A percentile compares a stretch with the other conserved stretches of the same genome.
Conservation (phyloP, 352 stramenopile species). For the Pythium grandisporangium region DNA sequence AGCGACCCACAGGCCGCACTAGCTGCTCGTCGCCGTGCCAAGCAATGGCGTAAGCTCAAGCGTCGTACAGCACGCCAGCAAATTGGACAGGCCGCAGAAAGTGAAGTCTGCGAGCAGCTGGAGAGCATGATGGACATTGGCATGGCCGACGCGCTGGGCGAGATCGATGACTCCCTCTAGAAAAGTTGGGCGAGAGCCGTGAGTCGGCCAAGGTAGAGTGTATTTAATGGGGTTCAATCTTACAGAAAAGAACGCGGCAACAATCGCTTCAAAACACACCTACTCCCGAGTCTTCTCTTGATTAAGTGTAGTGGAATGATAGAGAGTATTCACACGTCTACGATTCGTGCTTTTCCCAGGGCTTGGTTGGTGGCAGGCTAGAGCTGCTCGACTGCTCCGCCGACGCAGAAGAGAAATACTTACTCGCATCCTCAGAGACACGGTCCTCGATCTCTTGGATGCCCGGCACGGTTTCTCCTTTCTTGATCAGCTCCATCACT, state of each 20-base stretch:
- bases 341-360: too few species aligned
- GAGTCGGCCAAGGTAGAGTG: too few species aligned
- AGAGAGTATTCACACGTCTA: too few species aligned
- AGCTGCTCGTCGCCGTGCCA: constrained; percentile 49
- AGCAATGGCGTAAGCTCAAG: constrained; percentile 74
- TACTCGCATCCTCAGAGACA: constrained; percentile 43
- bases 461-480: constrained; percentile 55
- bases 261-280: too few species aligned
- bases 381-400: too few species aligned
- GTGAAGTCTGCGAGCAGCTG: constrained; percentile 49
- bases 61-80: constrained; percentile 49
- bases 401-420: constrained; percentile 2
- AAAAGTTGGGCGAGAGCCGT: too few species aligned
- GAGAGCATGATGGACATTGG: constrained; percentile 36
- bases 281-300: too few species aligned
- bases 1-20: constrained; percentile 50
- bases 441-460: constrained; percentile 73
- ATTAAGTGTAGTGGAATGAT: too few species aligned
- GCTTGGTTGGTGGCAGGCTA: constrained; percentile 8
- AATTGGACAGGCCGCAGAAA: constrained; percentile 38
- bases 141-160: constrained; percentile 14
- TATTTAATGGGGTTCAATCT: too few species aligned
- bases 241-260: too few species aligned
- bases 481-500: constrained; percentile 68
- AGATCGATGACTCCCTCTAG: constrained; percentile 3